Percentiles rank a stretch among this genome's conserved stretches.
Evolutionary conservation across 345 rosid genomes (phyloP).

Genomic region (Populus alba): DNA sequence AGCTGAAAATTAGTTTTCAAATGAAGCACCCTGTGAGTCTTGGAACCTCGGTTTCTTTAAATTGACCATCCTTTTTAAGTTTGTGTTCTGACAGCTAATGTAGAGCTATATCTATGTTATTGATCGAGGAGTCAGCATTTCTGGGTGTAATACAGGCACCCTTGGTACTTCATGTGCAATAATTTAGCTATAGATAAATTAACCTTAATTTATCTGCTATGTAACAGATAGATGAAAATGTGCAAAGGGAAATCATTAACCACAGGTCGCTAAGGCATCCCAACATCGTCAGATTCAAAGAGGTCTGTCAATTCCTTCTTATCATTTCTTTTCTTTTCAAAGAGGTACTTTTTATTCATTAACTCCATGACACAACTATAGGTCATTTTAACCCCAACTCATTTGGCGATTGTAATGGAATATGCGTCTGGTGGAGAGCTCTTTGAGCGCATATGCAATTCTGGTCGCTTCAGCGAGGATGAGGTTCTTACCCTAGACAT

Average conservation of each 20-base stretch:
- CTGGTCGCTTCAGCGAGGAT: conserved; percentile 84
- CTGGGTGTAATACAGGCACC: not conserved
- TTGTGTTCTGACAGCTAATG: not conserved
- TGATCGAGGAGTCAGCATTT: no score
- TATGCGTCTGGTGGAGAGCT: conserved; percentile 96
- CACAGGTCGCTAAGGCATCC: conserved; percentile 94
- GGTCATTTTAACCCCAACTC: conserved; percentile 90
- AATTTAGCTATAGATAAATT: not conserved
- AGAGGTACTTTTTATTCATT: conserved; percentile 3
- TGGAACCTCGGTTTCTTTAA: not conserved
- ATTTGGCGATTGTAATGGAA: conserved; percentile 94
- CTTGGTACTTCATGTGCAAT: not conserved
- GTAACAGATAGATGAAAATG: conserved; percentile 89
- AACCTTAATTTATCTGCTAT: not conserved
- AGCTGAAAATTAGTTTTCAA: not conserved
- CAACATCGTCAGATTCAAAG: conserved; percentile 90
- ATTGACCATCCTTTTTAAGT: not conserved
- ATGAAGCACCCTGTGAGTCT: not conserved
- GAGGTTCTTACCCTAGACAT: conserved; percentile 48
- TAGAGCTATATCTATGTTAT: not conserved
- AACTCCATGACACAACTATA: conserved; percentile 20
- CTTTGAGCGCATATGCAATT: conserved; percentile 78
- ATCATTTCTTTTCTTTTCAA: not conserved
- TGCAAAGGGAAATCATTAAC: conserved; percentile 85
- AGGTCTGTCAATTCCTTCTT: conserved; percentile 41